A percentile compares a stretch with the other conserved stretches of the same genome.
phyloP scores from a whole-genome alignment of 2,329 filamentous ascomycete species.

The Cyphellophora europaea region DNA sequence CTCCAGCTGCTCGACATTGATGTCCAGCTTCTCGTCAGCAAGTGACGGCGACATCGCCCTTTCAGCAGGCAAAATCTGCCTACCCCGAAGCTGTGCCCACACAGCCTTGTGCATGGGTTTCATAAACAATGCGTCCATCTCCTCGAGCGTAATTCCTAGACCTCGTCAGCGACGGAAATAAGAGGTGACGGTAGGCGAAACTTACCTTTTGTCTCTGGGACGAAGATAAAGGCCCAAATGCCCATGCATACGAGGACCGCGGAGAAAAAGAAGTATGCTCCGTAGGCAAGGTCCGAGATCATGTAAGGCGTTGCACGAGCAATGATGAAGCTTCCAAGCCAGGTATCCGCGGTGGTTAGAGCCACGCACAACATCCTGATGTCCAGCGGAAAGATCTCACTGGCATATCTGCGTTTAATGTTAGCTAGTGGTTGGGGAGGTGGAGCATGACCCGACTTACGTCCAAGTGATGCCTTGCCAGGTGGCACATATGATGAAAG shows the following conservation, averaged over 20 bases:
- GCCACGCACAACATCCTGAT: conserved; percentile 59
- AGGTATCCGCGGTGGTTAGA: conserved; percentile 58
- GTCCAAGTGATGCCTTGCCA: conserved; percentile 69
- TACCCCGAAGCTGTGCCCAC: neutral
- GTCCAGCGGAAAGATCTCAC: conserved; percentile 60
- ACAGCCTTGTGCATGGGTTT: neutral
- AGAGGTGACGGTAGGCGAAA: too few relatives aligned
- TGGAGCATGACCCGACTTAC: conserved; percentile 59
- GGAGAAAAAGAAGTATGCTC: conserved; percentile 59
- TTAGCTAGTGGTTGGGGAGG: too few relatives aligned
- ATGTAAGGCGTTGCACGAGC: conserved; percentile 41
- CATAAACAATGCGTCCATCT: conserved; percentile 5
- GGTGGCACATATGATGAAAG: conserved; percentile 39
- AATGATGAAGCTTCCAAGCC: conserved; percentile 66
- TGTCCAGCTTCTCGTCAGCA: neutral
- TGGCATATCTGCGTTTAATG: too few relatives aligned
- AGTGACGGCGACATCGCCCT: neutral
- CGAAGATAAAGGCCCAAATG: conserved; percentile 33
- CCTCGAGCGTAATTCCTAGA: conserved; percentile 20
- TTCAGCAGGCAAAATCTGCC: neutral
- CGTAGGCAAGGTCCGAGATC: conserved; percentile 47
- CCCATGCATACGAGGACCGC: conserved; percentile 62
- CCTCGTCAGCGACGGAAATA: neutral
- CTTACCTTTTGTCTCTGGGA: conserved; percentile 61
- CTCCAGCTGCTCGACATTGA: neutral